A percentile compares a stretch with the other conserved stretches of the same genome.
phyloP scores from a whole-genome alignment of 2,329 filamentous ascomycete genomes.

The Fusarium transvaalense region DNA sequence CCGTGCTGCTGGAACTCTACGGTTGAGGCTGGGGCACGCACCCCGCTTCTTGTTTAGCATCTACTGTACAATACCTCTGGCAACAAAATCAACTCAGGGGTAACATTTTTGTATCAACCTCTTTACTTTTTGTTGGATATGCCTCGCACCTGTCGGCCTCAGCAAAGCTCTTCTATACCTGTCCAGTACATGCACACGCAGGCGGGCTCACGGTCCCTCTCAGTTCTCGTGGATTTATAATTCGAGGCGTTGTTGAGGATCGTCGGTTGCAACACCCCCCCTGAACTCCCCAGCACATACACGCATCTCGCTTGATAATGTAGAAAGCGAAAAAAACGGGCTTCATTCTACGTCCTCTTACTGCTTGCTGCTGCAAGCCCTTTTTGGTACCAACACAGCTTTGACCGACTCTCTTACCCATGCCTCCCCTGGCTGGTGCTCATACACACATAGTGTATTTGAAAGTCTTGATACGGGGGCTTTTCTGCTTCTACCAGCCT shows the following conservation, averaged over 20 bases:
- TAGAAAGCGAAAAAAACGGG: constrained; percentile 12
- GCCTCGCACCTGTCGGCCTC: background rate
- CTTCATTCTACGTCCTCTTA: constrained; percentile 10
- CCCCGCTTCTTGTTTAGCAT: constrained; percentile 22
- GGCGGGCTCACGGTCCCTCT: constrained; percentile 6
- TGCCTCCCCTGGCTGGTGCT: constrained; percentile 9
- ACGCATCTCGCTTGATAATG: constrained; percentile 10
- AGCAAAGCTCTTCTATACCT: background rate
- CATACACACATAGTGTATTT: background rate
- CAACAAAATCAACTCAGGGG: constrained; percentile 23
- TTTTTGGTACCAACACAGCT: constrained; percentile 18
- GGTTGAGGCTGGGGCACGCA: constrained; percentile 13
- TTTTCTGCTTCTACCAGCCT: constrained; percentile 8
- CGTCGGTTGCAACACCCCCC: constrained; percentile 35
- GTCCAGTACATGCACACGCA: background rate
- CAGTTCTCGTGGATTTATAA: constrained; percentile 20
- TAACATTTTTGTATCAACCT: constrained; percentile 14
- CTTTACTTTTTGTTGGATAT: background rate
- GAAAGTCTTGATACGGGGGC: constrained; percentile 1
- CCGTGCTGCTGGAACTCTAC: constrained; percentile 19
- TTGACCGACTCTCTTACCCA: constrained; percentile 28
- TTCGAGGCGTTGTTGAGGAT: constrained; percentile 33
- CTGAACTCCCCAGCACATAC: constrained; percentile 33
- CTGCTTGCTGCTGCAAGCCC: constrained; percentile 22
- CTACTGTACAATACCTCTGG: constrained; percentile 1